phyloP scores from a whole-genome alignment of 192 early-diverging fungal genomes.

The Funneliformis mosseae region DNA sequence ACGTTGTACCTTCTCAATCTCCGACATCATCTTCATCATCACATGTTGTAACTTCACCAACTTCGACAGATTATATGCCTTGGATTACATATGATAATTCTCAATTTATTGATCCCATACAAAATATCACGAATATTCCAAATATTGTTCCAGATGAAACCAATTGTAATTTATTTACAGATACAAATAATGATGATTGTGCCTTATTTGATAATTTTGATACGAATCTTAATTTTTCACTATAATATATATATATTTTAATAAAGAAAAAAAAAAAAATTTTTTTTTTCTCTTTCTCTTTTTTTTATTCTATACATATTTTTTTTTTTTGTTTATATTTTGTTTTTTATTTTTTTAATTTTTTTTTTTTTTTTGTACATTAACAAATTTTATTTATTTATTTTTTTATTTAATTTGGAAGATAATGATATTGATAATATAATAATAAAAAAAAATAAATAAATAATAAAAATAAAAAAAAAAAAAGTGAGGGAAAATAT shows the following conservation, averaged over 20 bases:
- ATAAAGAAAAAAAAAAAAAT: background rate
- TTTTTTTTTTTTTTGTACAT: constrained; percentile 10
- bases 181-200: background rate
- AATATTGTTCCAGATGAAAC: background rate
- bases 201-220: background rate
- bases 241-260: background rate
- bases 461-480: too few species aligned
- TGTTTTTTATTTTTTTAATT: background rate
- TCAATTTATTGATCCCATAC: background rate
- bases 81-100: background rate
- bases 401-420: too few species aligned
- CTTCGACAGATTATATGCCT: constrained; percentile 1
- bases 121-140: background rate
- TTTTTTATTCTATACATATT: background rate
- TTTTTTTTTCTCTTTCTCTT: background rate
- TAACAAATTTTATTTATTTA: background rate
- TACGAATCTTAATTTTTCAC: background rate
- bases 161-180: background rate
- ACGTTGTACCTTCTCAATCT: background rate
- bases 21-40: background rate
- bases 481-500: too few species aligned
- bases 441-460: too few species aligned
- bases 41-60: background rate
- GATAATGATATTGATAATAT: too few species aligned
- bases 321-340: background rate